Base-by-base conservation (phyloP, 257 asterid genomes). In the Przewalskia tangutica region DNA sequence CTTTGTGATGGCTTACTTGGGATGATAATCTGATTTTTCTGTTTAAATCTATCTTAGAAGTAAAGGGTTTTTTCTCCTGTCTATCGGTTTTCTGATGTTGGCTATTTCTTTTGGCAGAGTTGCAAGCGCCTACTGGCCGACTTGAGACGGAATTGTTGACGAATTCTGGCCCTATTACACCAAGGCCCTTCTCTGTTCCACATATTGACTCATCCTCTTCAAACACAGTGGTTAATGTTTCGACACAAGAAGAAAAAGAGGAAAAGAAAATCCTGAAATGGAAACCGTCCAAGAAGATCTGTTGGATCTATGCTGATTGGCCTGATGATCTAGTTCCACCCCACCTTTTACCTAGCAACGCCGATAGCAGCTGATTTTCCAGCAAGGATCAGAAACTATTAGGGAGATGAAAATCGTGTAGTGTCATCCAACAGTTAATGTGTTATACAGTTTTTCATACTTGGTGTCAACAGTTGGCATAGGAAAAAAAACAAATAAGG, bases 231-330 rank as follows among this genome's bases (percentile, higher is more conserved):
- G 82, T 40, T 44, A 85, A 78, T 34, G 84, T 84, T 81, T 75
- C 91, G 8, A 46, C n/a, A 1, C 82, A n/a, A 7, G 87, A 56
- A 48, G 85, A 12, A 4, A 89, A 53, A 51, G 91, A 83, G 81
- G 85, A 53, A 3, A 87, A 87, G 83, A 87, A 77, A 50, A 71
- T 71, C 73, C 81, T 85, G 1, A 86, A 84, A 82, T 94, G 97
- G 98, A 91, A 89, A 82, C 62, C 83, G 4, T 83, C 84, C n/a
- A 92, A 82, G 88, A 93, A 89, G 87, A 86, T 92, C 38, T 90
- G 85, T 70, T 88, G 89, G 3, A 90, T 92, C 1, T 94, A 94
- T 44, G 98, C 89, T 3, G 97, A 92, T 70, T 94, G 98, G 98
- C 51, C 90, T 8, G 95, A 92, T 44, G 91, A 89, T 79, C 77